phyloP scores from a whole-genome alignment of 768 basidiomycete genomes.

The Saitozyma podzolica region DNA sequence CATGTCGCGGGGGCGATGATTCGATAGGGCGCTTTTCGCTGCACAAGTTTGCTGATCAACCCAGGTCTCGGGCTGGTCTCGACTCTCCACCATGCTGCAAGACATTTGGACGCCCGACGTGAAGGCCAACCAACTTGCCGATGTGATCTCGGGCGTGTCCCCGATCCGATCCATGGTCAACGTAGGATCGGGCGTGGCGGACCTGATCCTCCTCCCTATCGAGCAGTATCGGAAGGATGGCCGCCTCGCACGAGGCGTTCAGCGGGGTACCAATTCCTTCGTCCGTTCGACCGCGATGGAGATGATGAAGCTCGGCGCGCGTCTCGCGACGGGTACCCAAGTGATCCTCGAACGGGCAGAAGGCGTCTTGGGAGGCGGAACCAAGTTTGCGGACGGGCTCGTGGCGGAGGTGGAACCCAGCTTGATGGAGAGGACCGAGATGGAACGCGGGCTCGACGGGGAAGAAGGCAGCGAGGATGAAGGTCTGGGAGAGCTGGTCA shows the following conservation, averaged over 20 bases:
- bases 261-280: conserved; percentile 90
- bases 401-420: conserved; percentile 64
- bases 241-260: conserved; percentile 83
- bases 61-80: conserved; percentile 89
- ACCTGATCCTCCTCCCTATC: conserved; percentile 91
- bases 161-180: conserved; percentile 97
- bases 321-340: conserved; percentile 93
- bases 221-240: conserved; percentile 98
- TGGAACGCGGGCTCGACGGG: conserved; percentile 7
- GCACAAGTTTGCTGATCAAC: conserved; percentile 5
- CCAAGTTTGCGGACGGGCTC: conserved; percentile 65
- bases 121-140: conserved; percentile 94
- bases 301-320: conserved; percentile 90
- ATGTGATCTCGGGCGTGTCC: conserved; percentile 92
- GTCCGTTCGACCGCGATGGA: conserved; percentile 93
- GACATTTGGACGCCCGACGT: conserved; percentile 99
- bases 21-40: background rate
- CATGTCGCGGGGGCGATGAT: background rate
- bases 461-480: conserved; percentile 27
- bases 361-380: conserved; percentile 68
- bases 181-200: conserved; percentile 94
- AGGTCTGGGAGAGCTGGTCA: conserved; percentile 49
- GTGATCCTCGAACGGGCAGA: conserved; percentile 96
- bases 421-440: conserved; percentile 28
- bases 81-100: conserved; percentile 85